These are phyloP conservation scores for Cylindrotheca fusiformis DNA, from an alignment of 108 stramenopile genomes.

Conservation along the genomic window DNA sequence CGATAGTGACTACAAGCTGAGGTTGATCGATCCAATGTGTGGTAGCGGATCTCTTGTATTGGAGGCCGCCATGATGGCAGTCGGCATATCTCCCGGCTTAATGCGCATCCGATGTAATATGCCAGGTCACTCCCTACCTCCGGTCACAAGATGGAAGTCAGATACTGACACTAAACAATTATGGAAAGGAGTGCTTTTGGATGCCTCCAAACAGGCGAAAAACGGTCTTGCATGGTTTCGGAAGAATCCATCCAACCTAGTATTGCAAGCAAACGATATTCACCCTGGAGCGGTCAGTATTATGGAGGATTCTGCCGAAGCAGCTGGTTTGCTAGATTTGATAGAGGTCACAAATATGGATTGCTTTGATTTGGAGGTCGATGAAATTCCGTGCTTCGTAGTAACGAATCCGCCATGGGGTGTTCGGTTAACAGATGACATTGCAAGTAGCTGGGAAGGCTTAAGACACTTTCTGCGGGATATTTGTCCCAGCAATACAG, in stretches of 20 bases:
- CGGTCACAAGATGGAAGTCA: conserved; percentile 69
- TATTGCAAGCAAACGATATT: conserved; percentile 39
- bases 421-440: conserved; percentile 65
- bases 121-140: conserved; percentile 52
- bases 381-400: conserved; percentile 14
- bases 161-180: conserved; percentile 13
- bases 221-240: conserved; percentile 51
- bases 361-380: conserved; percentile 55
- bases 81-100: conserved; percentile 76
- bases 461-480: conserved; percentile 59
- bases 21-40: conserved; percentile 79
- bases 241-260: conserved; percentile 5
- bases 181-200: conserved; percentile 67
- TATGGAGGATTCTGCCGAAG: conserved; percentile 29
- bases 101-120: conserved; percentile 55
- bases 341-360: conserved; percentile 57
- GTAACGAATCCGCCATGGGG: conserved; percentile 88
- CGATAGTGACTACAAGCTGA: neutral
- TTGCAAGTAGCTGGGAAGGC: conserved; percentile 74
- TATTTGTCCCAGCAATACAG: conserved; percentile 41
- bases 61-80: conserved; percentile 78
- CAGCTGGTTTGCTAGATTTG: conserved; percentile 48
- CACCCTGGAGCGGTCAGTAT: conserved; percentile 46
- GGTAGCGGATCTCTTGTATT: conserved; percentile 72
- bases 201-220: conserved; percentile 55